Base-by-base conservation (phyloP, 1,284 basidiomycete genomes). In the Pascua guehoae region DNA sequence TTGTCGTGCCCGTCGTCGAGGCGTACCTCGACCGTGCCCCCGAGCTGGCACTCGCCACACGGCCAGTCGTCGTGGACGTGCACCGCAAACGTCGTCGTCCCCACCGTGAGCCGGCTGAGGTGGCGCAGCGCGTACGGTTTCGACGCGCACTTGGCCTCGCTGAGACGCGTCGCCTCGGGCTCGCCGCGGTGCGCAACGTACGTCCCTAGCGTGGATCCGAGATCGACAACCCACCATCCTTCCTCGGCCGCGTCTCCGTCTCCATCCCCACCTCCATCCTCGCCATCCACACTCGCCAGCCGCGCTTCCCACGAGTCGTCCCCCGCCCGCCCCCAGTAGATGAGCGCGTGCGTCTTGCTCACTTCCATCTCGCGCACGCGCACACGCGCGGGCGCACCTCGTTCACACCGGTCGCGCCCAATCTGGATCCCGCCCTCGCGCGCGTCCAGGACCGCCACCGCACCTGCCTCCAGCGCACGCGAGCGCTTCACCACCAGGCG, bases 151-250 rank as follows among this genome's bases (percentile, higher is more conserved):
- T 75, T 73, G 0, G 74, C 39, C 51, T 66, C 64, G 14, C 71
- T 54, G 15, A 62, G 57, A 32, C 60, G 57, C n/a, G 48, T 54
- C 10, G 60, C 49, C 11, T 56, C 57, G 15, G 12, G 40, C 45
- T 56, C 51, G 17, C 57, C 60, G 9, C 59, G 62, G 18, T 55
- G 56, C 7, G 61, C 58, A 39, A 77, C 49, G 58, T 71, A 73
- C 1, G 76, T 76, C 1, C 76, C 76, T 42, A 75, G 74, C 15
- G 74, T 76, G 1, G 73, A 75, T 12, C 75, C 75, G 2, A 73
- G 65, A 63, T 77, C 75, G 12, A 74, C 71, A 14, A 75, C 58
- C 63, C 66, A 72, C 70, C 71, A 77, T 8, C 64, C 66, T 16
- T 66, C 60, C 12, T 57, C 61, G 14, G 53, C 54, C 24, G 47